Evolutionary conservation across 148 eudicot species (phyloP).

Genomic region (Fallopia convolvulus): DNA sequence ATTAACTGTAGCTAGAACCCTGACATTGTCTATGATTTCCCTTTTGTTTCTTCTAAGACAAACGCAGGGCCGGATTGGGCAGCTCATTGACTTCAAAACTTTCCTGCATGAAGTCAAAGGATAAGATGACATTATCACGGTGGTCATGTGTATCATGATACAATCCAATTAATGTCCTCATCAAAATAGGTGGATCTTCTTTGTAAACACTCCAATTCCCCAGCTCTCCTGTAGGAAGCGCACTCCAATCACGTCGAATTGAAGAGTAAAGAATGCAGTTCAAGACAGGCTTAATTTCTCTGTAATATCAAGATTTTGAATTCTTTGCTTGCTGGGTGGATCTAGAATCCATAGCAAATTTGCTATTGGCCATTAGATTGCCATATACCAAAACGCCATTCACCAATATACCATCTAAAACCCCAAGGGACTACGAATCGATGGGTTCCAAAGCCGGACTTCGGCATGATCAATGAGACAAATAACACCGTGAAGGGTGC

Average conservation of each 20-base stretch:
- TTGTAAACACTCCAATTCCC: neutral
- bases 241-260: neutral
- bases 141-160: neutral
- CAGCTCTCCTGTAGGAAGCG: neutral
- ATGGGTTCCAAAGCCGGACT: neutral
- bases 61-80: neutral
- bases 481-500: neutral
- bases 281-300: neutral
- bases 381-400: too few relatives aligned
- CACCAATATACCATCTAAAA: neutral
- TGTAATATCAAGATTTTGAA: neutral
- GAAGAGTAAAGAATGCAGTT: neutral
- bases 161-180: neutral
- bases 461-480: neutral
- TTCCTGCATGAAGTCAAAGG: neutral
- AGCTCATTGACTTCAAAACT: neutral
- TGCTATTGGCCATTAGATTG: neutral
- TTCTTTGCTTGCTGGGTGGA: neutral
- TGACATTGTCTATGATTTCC: neutral
- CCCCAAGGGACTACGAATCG: neutral
- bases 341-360: slow-evolving; percentile 1
- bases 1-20: neutral
- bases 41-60: too few relatives aligned
- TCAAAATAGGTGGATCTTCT: neutral
- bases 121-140: neutral